Conservation (phyloP, 2,329 filamentous ascomycete genomes). For the Calonectria ilicicola region DNA sequence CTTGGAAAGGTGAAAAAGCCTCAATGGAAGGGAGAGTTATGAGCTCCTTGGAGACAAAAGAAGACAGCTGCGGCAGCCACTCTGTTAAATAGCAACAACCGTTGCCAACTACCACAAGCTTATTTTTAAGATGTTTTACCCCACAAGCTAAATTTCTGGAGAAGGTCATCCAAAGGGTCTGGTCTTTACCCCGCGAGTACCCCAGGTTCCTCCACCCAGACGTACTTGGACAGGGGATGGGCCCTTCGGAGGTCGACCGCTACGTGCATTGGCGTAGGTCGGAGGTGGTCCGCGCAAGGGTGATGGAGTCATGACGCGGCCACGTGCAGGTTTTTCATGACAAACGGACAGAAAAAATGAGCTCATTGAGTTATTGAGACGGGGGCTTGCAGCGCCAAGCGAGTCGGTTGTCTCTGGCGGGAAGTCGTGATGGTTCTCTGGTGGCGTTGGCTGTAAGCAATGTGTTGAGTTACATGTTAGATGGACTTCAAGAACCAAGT, state of each 20-base stretch:
- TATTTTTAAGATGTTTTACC: background rate
- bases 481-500: background rate
- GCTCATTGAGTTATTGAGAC: background rate
- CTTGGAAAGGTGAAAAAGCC: background rate
- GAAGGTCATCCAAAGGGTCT: background rate
- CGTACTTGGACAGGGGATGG: background rate
- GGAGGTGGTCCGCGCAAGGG: background rate
- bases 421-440: background rate
- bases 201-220: background rate
- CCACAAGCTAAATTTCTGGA: background rate
- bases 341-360: background rate
- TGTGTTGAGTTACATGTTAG: no score
- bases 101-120: background rate
- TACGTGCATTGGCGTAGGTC: background rate
- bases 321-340: background rate
- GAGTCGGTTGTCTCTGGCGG: background rate
- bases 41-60: background rate
- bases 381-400: background rate
- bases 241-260: background rate
- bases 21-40: background rate
- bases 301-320: background rate
- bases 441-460: background rate
- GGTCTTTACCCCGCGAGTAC: background rate
- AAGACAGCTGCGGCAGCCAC: background rate
- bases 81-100: background rate